phyloP scores from a whole-genome alignment of 1,284 basidiomycete species.

The Exsudoporus floridanus region DNA sequence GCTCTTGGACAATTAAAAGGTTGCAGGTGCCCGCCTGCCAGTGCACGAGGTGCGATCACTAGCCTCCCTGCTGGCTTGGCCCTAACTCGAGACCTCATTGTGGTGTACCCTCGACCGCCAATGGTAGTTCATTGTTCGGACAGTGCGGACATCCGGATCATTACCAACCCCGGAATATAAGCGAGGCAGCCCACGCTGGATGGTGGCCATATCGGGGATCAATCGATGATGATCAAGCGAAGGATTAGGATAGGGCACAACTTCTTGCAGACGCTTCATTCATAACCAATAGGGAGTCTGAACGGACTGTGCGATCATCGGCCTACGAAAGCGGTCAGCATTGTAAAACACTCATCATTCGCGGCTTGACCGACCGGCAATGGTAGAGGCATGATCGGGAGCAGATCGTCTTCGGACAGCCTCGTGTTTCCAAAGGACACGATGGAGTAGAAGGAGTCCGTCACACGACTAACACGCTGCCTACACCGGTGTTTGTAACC shows the following conservation, averaged over 20 bases:
- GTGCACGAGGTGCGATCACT: not conserved
- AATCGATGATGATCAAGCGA: not conserved
- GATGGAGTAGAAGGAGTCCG: not conserved
- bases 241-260: not conserved
- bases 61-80: not conserved
- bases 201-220: not conserved
- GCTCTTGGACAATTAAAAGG: not conserved
- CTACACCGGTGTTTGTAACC: not conserved
- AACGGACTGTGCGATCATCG: not conserved
- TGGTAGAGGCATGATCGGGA: not conserved
- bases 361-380: not conserved
- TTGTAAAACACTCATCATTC: not conserved
- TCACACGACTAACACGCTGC: slow-evolving; percentile 2
- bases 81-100: not conserved
- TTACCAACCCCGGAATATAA: not conserved
- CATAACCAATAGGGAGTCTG: not conserved
- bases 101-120: not conserved
- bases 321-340: not conserved
- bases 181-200: not conserved
- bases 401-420: not conserved
- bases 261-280: not conserved
- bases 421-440: not conserved
- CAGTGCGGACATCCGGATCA: too few relatives aligned
- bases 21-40: not conserved
- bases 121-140: not conserved